A percentile compares a stretch with the other conserved stretches of the same genome.
Evolutionary conservation across 2,329 filamentous ascomycete species (phyloP).

Genomic region (Cladosporium velox): DNA sequence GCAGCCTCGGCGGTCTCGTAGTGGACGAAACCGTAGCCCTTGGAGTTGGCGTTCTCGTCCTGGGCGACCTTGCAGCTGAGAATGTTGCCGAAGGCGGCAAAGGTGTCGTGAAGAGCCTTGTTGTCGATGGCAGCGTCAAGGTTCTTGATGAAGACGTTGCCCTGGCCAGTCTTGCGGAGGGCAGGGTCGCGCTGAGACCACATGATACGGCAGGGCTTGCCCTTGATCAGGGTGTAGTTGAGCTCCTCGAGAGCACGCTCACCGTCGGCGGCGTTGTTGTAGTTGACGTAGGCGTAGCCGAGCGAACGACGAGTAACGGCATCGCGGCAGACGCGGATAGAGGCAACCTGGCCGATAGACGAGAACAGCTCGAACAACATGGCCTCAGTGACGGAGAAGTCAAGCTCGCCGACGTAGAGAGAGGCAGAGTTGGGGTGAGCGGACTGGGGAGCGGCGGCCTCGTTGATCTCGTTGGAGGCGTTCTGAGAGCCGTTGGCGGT

Average conservation of each 20-base stretch:
- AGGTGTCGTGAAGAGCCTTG: constrained; percentile 99
- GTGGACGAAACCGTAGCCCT: constrained; percentile 98
- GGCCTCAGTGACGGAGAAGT: constrained; percentile 95
- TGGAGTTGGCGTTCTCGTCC: constrained; percentile 94
- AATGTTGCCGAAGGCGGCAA: constrained; percentile 98
- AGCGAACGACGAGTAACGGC: constrained; percentile 97
- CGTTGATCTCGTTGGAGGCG: constrained; percentile 66
- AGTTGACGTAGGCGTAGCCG: constrained; percentile 99
- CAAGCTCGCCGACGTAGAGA: constrained; percentile 98
- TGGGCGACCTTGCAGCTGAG: constrained; percentile 99
- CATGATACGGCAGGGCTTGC: constrained; percentile 99
- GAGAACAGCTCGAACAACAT: constrained; percentile 99
- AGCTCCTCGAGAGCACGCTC: constrained; percentile 98
- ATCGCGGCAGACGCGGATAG: constrained; percentile 99
- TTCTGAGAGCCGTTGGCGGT: constrained; percentile 57
- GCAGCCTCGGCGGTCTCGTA: constrained; percentile 99
- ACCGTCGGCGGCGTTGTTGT: constrained; percentile 94
- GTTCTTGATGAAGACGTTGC: constrained; percentile 99
- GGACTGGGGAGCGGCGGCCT: constrained; percentile 67
- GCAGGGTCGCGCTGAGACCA: constrained; percentile 99
- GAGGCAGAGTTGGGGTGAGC: constrained; percentile 88
- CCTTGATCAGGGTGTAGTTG: constrained; percentile 99
- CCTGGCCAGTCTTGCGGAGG: constrained; percentile 97
- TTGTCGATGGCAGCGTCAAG: constrained; percentile 98
- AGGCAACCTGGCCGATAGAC: constrained; percentile 96